Percentiles rank a stretch among this genome's conserved stretches.
phyloP scores from a whole-genome alignment of 2,329 filamentous ascomycete genomes.

The Trematosphaeria pertusa region DNA sequence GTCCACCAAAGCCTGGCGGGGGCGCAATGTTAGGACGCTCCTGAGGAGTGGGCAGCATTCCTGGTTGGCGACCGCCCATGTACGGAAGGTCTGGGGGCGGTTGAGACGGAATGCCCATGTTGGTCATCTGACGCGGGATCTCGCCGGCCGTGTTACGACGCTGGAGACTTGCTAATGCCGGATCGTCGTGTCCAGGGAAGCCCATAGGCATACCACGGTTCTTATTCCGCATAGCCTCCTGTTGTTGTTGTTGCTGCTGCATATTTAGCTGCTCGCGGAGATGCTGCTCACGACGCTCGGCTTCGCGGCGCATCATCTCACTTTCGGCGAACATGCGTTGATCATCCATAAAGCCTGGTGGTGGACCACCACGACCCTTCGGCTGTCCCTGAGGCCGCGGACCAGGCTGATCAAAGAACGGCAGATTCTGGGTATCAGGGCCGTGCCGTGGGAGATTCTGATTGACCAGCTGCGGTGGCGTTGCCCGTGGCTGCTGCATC shows the following conservation, averaged over 20 bases:
- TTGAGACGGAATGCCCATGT: conserved; percentile 52
- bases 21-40: conserved; percentile 46
- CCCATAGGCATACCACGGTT: conserved; percentile 41
- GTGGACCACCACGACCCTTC: conserved; percentile 46
- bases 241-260: conserved; percentile 36
- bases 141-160: conserved; percentile 46
- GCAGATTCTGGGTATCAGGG: conserved; percentile 38
- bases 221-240: conserved; percentile 44
- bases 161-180: conserved; percentile 39
- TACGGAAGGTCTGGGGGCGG: conserved; percentile 44
- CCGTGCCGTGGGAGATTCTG: conserved; percentile 46
- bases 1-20: conserved; percentile 44
- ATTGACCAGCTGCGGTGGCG: conserved; percentile 41
- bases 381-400: conserved; percentile 45
- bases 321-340: conserved; percentile 41
- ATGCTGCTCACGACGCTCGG: conserved; percentile 40
- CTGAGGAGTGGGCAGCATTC: conserved; percentile 46
- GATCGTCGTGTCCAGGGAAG: conserved; percentile 42
- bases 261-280: conserved; percentile 40
- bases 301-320: conserved; percentile 41
- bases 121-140: conserved; percentile 45
- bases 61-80: conserved; percentile 42
- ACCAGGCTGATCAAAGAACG: conserved; percentile 44
- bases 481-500: conserved; percentile 67
- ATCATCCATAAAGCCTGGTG: conserved; percentile 48